Base-by-base conservation (phyloP, 345 rosid genomes). In the Physaria fendleri region DNA sequence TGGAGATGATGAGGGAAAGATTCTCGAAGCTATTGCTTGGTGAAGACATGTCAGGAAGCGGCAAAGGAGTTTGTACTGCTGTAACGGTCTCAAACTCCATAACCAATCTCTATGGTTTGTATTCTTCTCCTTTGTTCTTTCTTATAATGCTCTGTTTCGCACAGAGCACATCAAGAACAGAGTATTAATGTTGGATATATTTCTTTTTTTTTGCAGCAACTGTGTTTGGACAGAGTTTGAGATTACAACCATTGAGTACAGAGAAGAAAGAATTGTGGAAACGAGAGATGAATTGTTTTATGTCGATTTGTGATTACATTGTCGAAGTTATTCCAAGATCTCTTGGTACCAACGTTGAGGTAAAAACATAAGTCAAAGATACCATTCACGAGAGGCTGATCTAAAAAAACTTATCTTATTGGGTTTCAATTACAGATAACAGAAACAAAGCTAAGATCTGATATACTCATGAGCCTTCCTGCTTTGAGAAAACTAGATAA, bases 21-120 rank as follows among this genome's bases (percentile, higher is more conserved):
- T 89, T 85, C 40, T 71, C 95, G 21, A 89, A 89, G 83, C 78
- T 89, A 33, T 69, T 89, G 76, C 80, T 89, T 2, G 97, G 97
- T 8, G 97, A 89, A 73, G 97, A 89, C 61, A 89, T 89, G 97
- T 89, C 97, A 11, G 97, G 97, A 66, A 72, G 89, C 27, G 97
- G 97, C 1, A 82, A 85, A 82, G 95, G 97, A 56, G 97, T 85
- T 59, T 82, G 82, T 65, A 82, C 97, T 3, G 91, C 97, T 17
- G 79, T 85, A 34, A 81, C 97, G n/a, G 81, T 89, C 76, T 89
- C 95, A 22, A 89, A 89, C 76, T 45, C 97, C 77, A 81, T 89
- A 24, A 85, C 97, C 28, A 89, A 89, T 81, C 91, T 89, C 8
- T 89, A 86, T 22, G 97, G 97, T 89, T 78, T 2, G 57, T 62